A percentile compares a stretch with the other conserved stretches of the same genome.
Evolutionary conservation across 306 rosid species (phyloP).

Genomic region (Glycine soja): DNA sequence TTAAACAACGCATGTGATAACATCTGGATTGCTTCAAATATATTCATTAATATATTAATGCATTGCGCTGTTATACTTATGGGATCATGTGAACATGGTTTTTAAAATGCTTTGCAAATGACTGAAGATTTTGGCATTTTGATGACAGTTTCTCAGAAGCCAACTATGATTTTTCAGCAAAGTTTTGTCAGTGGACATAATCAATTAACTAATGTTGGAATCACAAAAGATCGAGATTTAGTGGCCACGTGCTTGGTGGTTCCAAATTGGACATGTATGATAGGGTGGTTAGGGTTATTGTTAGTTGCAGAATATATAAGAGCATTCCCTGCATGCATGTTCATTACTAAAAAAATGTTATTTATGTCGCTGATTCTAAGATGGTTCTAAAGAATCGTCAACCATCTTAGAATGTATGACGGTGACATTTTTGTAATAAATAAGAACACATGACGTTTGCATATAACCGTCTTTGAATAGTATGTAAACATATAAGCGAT

Average conservation of each 20-base stretch:
- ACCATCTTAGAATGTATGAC: too few relatives aligned
- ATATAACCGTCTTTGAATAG: too few relatives aligned
- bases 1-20: conserved; percentile 52
- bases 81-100: conserved; percentile 62
- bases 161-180: conserved; percentile 46
- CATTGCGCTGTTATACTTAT: conserved; percentile 47
- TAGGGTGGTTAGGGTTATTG: conserved; percentile 46
- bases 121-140: conserved; percentile 57
- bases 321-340: conserved; percentile 47
- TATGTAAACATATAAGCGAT: too few relatives aligned
- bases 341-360: too few relatives aligned
- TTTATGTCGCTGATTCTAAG: too few relatives aligned
- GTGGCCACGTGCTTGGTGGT: conserved; percentile 68
- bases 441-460: too few relatives aligned
- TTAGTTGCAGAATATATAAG: conserved; percentile 2
- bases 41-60: conserved; percentile 37
- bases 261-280: conserved; percentile 46
- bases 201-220: conserved; percentile 39
- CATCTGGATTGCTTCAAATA: conserved; percentile 46
- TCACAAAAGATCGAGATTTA: conserved; percentile 44
- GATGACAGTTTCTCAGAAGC: conserved; percentile 55
- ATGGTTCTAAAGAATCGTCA: too few relatives aligned
- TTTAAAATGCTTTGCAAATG: conserved; percentile 37
- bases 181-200: conserved; percentile 38
- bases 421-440: too few relatives aligned